A percentile compares a stretch with the other conserved stretches of the same genome.
phyloP scores from a whole-genome alignment of 345 rosid genomes.

The Fremontodendron californicum region DNA sequence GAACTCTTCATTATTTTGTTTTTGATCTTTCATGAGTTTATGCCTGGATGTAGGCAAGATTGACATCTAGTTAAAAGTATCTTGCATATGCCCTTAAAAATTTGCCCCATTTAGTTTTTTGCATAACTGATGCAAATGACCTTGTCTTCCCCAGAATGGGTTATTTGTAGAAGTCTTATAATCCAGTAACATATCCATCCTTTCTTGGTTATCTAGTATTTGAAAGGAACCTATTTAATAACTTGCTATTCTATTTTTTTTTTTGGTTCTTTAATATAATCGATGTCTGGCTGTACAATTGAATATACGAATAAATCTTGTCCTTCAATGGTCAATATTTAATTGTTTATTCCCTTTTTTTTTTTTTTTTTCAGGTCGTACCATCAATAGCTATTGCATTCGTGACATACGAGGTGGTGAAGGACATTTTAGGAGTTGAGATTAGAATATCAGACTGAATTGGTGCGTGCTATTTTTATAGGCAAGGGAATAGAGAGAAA shows the following conservation, averaged over 20 bases:
- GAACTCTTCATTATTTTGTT: neutral
- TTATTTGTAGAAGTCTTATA: neutral
- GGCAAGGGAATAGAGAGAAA: slow-evolving; percentile 45
- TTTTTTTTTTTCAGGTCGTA: slow-evolving; percentile 58
- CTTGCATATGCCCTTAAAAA: neutral
- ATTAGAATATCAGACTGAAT: slow-evolving; percentile 83
- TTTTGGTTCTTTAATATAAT: neutral
- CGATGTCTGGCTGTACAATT: neutral
- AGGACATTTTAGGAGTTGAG: slow-evolving; percentile 89
- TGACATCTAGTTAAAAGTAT: neutral
- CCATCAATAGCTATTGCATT: slow-evolving; percentile 98
- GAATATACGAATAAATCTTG: neutral
- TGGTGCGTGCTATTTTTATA: slow-evolving; percentile 53
- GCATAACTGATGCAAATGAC: neutral
- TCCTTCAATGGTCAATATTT: neutral
- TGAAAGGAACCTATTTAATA: neutral
- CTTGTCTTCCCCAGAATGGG: neutral
- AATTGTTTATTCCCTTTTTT: neutral
- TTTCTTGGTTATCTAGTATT: neutral
- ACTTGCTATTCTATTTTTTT: neutral
- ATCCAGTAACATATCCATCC: neutral
- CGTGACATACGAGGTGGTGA: slow-evolving; percentile 90
- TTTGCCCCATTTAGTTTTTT: neutral
- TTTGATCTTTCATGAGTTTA: neutral
- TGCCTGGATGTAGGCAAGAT: neutral